A percentile compares a stretch with the other conserved stretches of the same genome.
phyloP scores from a whole-genome alignment of 208 protist genomes.

The Acanthamoeba lugdunensis region DNA sequence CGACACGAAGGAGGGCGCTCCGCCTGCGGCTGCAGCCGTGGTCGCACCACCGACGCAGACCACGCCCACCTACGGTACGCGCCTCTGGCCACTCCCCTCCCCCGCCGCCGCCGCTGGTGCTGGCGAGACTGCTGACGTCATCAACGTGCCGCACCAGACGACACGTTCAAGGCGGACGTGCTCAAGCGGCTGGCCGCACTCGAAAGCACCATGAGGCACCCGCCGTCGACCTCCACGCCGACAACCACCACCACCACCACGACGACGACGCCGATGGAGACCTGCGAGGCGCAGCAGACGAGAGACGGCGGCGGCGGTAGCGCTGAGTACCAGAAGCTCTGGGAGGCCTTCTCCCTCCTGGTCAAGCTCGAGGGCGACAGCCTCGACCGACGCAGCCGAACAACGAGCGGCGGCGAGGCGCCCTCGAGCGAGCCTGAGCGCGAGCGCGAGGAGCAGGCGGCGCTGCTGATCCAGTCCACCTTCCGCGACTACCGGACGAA shows the following conservation, averaged over 20 bases:
- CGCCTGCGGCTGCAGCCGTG: not conserved
- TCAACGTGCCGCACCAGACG: not conserved
- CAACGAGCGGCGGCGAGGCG: too few relatives aligned
- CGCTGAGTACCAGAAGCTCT: not conserved
- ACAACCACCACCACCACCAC: not conserved
- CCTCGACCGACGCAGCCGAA: too few relatives aligned
- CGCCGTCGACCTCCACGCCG: not conserved
- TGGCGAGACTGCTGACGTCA: not conserved
- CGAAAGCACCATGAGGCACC: not conserved
- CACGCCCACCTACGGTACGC: not conserved
- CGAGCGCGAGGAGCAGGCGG: conserved; percentile 5
- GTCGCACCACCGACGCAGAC: not conserved
- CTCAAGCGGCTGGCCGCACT: conserved; percentile 15
- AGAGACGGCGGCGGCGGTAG: not conserved
- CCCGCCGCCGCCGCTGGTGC: not conserved
- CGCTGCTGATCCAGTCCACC: conserved; percentile 38
- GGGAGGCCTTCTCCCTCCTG: not conserved
- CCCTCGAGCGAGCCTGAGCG: not conserved
- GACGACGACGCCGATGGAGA: not conserved
- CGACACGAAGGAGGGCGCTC: not conserved
- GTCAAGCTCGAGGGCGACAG: conserved; percentile 35
- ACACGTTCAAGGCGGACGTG: not conserved
- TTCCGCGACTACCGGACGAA: conserved; percentile 6
- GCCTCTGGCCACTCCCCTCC: not conserved
- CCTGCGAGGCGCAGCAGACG: not conserved